These are phyloP conservation scores for Lactifluus pinguis DNA, from an alignment of 768 basidiomycete species.

Conservation along the genomic window DNA sequence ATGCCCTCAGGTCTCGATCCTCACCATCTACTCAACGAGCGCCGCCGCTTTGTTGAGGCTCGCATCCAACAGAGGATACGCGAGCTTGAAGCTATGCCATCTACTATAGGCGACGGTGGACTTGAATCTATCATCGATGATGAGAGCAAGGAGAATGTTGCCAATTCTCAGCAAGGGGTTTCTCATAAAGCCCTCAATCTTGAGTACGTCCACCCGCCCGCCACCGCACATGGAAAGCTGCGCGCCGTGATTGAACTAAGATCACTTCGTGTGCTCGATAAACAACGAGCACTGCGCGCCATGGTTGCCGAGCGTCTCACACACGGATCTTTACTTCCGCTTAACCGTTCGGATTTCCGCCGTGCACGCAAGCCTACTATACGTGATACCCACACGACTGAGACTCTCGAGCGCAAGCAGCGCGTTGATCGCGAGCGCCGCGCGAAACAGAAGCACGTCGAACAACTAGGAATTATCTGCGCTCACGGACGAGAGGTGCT, in stretches of 20 bases:
- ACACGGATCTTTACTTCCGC: conserved; percentile 80
- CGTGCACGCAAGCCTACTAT: conserved; percentile 76
- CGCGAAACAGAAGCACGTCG: conserved; percentile 94
- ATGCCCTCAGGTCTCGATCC: conserved; percentile 92
- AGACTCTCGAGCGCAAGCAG: conserved; percentile 85
- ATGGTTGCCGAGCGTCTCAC: conserved; percentile 80
- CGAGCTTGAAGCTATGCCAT: conserved; percentile 73
- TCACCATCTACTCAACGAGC: conserved; percentile 82
- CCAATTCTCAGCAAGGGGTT: conserved; percentile 20
- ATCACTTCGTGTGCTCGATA: conserved; percentile 77
- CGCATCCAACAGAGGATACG: conserved; percentile 81
- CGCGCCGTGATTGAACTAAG: conserved; percentile 92
- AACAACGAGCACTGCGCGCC: conserved; percentile 82
- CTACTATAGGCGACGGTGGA: conserved; percentile 71
- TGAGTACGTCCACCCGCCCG: conserved; percentile 37
- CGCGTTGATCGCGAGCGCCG: conserved; percentile 86
- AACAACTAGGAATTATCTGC: conserved; percentile 83
- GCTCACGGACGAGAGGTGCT: conserved; percentile 72
- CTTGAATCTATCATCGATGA: conserved; percentile 46
- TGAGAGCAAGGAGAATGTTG: conserved; percentile 28
- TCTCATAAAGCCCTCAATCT: conserved; percentile 26
- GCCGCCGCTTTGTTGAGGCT: conserved; percentile 84
- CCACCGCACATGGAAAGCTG: conserved; percentile 72
- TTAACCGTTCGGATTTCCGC: conserved; percentile 89
- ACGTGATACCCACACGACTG: conserved; percentile 83